Base-by-base conservation (phyloP, 2,329 filamentous ascomycete species). In the Colletotrichum chlorophyti region DNA sequence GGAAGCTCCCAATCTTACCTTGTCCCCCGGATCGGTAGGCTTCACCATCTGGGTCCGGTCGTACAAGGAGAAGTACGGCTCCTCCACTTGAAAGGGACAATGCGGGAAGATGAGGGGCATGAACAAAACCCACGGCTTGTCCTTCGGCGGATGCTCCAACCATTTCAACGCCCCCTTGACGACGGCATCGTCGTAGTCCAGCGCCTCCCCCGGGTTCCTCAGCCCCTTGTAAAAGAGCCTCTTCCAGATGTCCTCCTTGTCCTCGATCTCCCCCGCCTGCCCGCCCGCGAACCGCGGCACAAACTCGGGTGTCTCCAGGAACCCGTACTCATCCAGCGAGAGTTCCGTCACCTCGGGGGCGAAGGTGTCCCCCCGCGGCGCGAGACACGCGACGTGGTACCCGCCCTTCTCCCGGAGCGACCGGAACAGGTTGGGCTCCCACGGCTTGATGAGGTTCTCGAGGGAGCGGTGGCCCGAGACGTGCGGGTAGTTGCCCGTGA, bases 41-140 rank as follows among this genome's bases (percentile, higher is more conserved):
- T 32, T 26, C 7, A 46, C 35, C 37, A 76, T 68, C 1, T 65
- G 49, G 0, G 62, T 47, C 4, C 76, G 71, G 26, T 76, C 69
- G 45, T 81, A 79, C 75, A 79, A 78, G 9, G 72, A 76, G 53
- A 80, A 79, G 51, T 74, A 80, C 0, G 77, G 78, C 64, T 80
- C 77, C 53, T 81, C 78, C 1, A 80, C 76, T 19, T 75, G 69
- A 31, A 80, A 80, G 0, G 77, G 77, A n/a, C 74, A 77, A 60
- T 80, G 74, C 0, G 78, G 76, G 58, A 80, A 78, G 6, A 76
- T 62, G 0, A 78, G 64, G 0, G 76, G 75, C 69, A 79, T 66
- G 51, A 76, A 79, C 0, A 79, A 58, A 1, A 78, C 72, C 74
- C 74, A 79, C 1, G 76, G 76, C 55, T 71, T 71, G 45, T 76